phyloP scores from a whole-genome alignment of 768 basidiomycete genomes.

The Sarcodon aspratus region DNA sequence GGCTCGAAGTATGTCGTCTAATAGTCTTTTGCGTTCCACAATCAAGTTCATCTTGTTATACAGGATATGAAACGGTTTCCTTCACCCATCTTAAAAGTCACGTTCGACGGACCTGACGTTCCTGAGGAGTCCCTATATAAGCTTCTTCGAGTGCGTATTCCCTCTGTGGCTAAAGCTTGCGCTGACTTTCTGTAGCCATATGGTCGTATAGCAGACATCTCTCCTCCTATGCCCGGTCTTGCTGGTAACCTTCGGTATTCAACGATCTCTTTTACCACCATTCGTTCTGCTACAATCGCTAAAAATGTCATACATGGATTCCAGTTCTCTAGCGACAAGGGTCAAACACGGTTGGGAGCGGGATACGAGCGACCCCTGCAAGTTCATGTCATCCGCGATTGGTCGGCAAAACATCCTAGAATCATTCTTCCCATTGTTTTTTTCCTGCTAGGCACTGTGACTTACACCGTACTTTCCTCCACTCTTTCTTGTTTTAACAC shows the following conservation, averaged over 20 bases:
- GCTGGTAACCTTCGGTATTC: constrained; percentile 58
- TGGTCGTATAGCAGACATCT: constrained; percentile 65
- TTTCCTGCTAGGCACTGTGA: constrained; percentile 82
- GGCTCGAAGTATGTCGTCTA: constrained; percentile 52
- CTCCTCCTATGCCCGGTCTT: constrained; percentile 45
- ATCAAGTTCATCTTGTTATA: not conserved
- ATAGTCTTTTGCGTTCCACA: not conserved
- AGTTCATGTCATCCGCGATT: constrained; percentile 58
- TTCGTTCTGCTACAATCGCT: constrained; percentile 68
- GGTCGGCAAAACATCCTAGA: constrained; percentile 79
- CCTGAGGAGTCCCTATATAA: constrained; percentile 72
- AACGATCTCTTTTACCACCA: constrained; percentile 45
- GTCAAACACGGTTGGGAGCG: constrained; percentile 35
- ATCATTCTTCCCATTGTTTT: constrained; percentile 72
- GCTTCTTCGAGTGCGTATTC: constrained; percentile 53
- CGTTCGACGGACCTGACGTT: constrained; percentile 84
- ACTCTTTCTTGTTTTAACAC: not conserved
- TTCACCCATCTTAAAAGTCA: constrained; percentile 57
- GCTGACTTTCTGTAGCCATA: constrained; percentile 43
- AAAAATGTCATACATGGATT: constrained; percentile 73
- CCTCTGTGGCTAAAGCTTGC: not conserved
- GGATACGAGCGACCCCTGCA: constrained; percentile 56
- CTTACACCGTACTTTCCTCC: constrained; percentile 59
- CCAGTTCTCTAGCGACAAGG: constrained; percentile 19
- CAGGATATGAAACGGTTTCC: constrained; percentile 85